Base-by-base conservation (phyloP, 805 yeast genomes). In the Kuraishia ogatae region DNA sequence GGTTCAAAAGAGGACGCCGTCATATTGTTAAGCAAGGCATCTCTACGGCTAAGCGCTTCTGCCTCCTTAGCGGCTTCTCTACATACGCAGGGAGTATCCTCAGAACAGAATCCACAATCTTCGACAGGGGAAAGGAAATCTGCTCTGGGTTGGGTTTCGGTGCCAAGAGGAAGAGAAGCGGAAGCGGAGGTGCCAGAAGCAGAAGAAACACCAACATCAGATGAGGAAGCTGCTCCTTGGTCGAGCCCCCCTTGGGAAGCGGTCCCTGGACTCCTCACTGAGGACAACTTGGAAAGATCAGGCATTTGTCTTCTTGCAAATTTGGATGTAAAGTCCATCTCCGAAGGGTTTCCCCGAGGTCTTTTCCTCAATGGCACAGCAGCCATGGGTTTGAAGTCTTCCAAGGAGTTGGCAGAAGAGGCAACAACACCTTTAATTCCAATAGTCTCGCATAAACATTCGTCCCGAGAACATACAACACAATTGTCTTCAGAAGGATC, bases 51-150 rank as follows among this genome's bases (percentile, higher is more conserved):
- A 55, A 76, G 63, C 28, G 66, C 60, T 2, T 76, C 79, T 1
- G 78, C 79, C 62, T 78, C 82, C 60, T 75, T 74, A 2, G 83
- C 84, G 19, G 82, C 87, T 61, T 90, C 97, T 26, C 93, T 81
- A 67, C 97, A 93, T 1, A 93, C 87, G 70, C 98, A 93, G 1
- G 96, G 92, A 0, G 96, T 84, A 61, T 84, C 94, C 61, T 89
- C 96, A 0, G 96, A 82, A 65, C 98, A 93, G 69, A 93, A 92
- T 0, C 98, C 98, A 70, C 98, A 93, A 56, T 87, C 82, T 60
- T 88, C 96, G 57, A 77, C 75, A 6, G 82, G 54, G 52, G 58
- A 39, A 20, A 39, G 47, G 26, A 21, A 50, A 48, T 23, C 51
- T 46, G n/a, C 54, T 52, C 29, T 50, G 35, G 29, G 39, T 23